phyloP scores from a whole-genome alignment of 345 rosid genomes.

The Mercurialis annua region DNA sequence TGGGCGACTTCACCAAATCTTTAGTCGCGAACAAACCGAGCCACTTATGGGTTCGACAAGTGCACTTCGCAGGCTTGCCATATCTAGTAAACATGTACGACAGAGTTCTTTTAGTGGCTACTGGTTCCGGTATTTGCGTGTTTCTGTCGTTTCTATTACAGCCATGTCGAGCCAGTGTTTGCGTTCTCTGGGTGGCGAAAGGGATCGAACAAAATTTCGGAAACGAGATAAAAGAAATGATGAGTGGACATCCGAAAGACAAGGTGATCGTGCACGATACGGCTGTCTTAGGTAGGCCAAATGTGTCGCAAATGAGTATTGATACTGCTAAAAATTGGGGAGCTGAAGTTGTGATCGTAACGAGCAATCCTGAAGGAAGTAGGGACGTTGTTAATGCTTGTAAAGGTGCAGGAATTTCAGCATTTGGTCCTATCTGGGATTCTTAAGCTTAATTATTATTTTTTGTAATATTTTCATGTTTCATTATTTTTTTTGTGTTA shows the following conservation, averaged over 20 bases:
- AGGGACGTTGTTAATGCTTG: constrained; percentile 70
- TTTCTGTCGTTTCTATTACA: constrained; percentile 76
- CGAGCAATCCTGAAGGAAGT: constrained; percentile 89
- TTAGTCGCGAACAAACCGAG: constrained; percentile 58
- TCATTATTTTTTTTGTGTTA: too few relatives aligned
- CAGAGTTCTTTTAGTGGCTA: constrained; percentile 72
- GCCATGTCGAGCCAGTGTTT: constrained; percentile 50
- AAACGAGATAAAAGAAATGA: constrained; percentile 49
- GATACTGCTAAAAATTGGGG: constrained; percentile 62
- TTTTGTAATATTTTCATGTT: too few relatives aligned
- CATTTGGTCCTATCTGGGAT: constrained; percentile 96
- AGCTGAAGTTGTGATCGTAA: constrained; percentile 71
- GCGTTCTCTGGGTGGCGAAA: constrained; percentile 75
- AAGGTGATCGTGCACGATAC: constrained; percentile 73
- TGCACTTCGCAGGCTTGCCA: constrained; percentile 78
- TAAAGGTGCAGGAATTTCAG: constrained; percentile 54
- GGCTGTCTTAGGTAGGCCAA: constrained; percentile 57
- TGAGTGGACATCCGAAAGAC: constrained; percentile 48
- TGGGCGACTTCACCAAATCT: constrained; percentile 77
- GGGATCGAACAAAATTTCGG: constrained; percentile 73
- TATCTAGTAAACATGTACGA: constrained; percentile 70
- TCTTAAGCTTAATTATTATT: too few relatives aligned
- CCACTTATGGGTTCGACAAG: constrained; percentile 75
- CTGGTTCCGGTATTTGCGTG: constrained; percentile 84
- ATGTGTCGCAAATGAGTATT: constrained; percentile 63